phyloP scores from a whole-genome alignment of 192 early-diverging fungal genomes.

The Coemansia sp. region DNA sequence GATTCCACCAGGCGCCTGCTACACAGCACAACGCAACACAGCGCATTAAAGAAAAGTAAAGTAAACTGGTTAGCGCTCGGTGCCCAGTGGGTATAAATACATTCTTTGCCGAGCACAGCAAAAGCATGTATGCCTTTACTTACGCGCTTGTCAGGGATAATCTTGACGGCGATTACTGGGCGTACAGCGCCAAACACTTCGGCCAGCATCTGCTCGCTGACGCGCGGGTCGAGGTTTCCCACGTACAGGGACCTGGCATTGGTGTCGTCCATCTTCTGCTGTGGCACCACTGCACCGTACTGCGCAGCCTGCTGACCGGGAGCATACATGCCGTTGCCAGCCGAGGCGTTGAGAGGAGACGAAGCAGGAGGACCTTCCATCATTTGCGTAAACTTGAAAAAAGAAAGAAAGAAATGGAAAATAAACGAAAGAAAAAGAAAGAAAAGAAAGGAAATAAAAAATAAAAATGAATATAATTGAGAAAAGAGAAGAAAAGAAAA shows the following conservation, averaged over 20 bases:
- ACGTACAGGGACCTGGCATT: constrained; percentile 72
- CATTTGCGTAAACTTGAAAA: constrained; percentile 25
- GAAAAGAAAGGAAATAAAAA: constrained; percentile 12
- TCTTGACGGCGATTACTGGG: constrained; percentile 69
- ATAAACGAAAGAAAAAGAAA: constrained; percentile 8
- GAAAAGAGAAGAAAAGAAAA: neutral
- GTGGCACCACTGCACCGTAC: constrained; percentile 17
- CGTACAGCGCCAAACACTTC: constrained; percentile 71
- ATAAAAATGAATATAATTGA: constrained; percentile 17
- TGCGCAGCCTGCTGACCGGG: constrained; percentile 37
- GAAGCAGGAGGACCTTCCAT: too few relatives aligned
- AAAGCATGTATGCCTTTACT: constrained; percentile 38
- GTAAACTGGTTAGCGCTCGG: too few relatives aligned
- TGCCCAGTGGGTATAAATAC: too few relatives aligned
- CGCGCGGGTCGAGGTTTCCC: constrained; percentile 79
- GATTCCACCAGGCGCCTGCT: constrained; percentile 65
- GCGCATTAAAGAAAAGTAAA: neutral
- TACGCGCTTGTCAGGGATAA: constrained; percentile 72
- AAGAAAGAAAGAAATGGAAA: constrained; percentile 1
- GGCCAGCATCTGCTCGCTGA: constrained; percentile 68
- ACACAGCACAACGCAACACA: constrained; percentile 16
- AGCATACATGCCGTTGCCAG: constrained; percentile 31
- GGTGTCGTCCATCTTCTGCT: constrained; percentile 25
- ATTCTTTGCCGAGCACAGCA: too few relatives aligned
- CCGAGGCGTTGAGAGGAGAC: constrained; percentile 24